These are phyloP conservation scores for Geranomyces michiganensis DNA, from an alignment of 192 early-diverging fungal species.

Conservation along the genomic window DNA sequence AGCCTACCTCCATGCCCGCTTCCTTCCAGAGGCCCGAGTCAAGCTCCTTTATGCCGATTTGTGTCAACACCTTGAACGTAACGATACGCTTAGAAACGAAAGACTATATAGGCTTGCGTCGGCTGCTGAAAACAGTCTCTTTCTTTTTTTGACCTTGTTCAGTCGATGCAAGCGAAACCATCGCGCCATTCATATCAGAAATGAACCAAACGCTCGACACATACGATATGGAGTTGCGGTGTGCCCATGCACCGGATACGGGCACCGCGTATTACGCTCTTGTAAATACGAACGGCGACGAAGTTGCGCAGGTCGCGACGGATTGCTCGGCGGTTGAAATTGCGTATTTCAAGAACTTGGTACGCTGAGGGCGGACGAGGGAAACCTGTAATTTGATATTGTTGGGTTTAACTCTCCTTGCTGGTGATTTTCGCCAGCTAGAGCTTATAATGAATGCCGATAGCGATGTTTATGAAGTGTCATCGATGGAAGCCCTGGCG, in stretches of 20 bases:
- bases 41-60: not conserved
- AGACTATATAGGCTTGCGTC: too few relatives aligned
- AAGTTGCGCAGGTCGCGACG: slow-evolving; percentile 64
- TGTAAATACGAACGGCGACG: slow-evolving; percentile 67
- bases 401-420: too few relatives aligned
- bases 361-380: too few relatives aligned
- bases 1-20: not conserved
- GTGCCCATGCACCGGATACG: slow-evolving; percentile 9
- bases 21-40: not conserved
- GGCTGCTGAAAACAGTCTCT: too few relatives aligned
- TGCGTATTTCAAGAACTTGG: slow-evolving; percentile 64
- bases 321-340: slow-evolving; percentile 55
- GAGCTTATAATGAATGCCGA: slow-evolving; percentile 65
- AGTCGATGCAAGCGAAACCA: too few relatives aligned
- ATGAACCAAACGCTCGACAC: slow-evolving; percentile 16
- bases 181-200: not conserved
- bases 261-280: slow-evolving; percentile 21
- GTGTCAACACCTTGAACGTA: not conserved
- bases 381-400: too few relatives aligned
- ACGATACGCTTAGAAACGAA: not conserved
- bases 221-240: slow-evolving; percentile 12
- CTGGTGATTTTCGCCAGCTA: too few relatives aligned
- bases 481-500: slow-evolving; percentile 56
- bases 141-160: too few relatives aligned
- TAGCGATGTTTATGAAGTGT: slow-evolving; percentile 59